Base-by-base conservation (phyloP, 371 early-diverging fungal species). In the Chytridium lagenaria region DNA sequence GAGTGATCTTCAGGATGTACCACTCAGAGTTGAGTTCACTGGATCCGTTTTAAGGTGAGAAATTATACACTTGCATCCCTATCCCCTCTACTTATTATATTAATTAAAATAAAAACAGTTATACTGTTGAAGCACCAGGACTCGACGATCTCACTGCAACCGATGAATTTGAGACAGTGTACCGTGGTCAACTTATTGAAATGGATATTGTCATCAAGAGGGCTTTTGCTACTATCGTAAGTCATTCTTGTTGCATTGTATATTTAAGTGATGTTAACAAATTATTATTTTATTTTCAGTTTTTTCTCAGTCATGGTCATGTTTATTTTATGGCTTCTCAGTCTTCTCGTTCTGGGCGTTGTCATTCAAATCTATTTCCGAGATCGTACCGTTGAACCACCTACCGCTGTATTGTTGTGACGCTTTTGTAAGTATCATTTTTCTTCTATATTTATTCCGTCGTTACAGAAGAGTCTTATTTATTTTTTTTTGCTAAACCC, bases 311-410 rank as follows among this genome's bases (percentile, higher is more conserved):
- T 75, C 22, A 65, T 75, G 50, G 65, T 75, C 38, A 55, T 75
- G 30, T 12, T 76, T 3, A 49, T 51, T 19, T 57, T 76, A 69
- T 76, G 77, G 77, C 59, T 73, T 39, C 50, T 76, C 1, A 59
- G 67, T 23, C 26, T 76, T 5, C n/a, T 71, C 5, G 36, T 51
- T 19, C 50, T 76, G 12, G 71, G 37, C 12, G 39, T 76, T 10
- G 68, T 67, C 22, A 34, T 55, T 31, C 44, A 64, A 19, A 36
- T 68, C 15, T 76, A 67, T 50, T 63, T 76, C 57, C 38, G 64
- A 26, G 39, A 64, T 23, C 2, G 73, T 33, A 76, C 72, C 69
- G 77, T 76, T 1, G 77, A 76, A 51, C 72, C 73, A 34, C 77
- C 77, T 28, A 76, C 73, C 2, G 68, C 72, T 36, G 51, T 7